These are phyloP conservation scores for Hypsizygus marmoreus DNA, from an alignment of 768 basidiomycete genomes.

Conservation along the genomic window DNA sequence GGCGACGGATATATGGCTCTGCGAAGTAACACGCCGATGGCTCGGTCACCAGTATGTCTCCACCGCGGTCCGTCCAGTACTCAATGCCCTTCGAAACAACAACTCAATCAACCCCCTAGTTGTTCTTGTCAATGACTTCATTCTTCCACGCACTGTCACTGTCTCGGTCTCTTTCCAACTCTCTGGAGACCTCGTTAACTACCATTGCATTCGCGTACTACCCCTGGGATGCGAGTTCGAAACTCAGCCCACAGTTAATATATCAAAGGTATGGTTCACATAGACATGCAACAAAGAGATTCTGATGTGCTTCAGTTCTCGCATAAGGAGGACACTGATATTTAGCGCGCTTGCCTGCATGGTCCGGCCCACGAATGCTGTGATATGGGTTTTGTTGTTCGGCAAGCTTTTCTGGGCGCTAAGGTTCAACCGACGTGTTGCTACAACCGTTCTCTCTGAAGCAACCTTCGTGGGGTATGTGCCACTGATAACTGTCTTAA, in stretches of 20 bases:
- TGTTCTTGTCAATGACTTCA: constrained; percentile 79
- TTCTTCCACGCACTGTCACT: constrained; percentile 86
- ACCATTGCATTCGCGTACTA: constrained; percentile 76
- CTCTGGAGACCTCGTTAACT: constrained; percentile 85
- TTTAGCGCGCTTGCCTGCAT: constrained; percentile 80
- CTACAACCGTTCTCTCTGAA: constrained; percentile 39
- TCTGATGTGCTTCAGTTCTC: constrained; percentile 25
- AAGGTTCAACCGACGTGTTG: constrained; percentile 32
- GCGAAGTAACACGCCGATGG: constrained; percentile 56
- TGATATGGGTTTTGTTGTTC: constrained; percentile 83
- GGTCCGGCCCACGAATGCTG: constrained; percentile 84
- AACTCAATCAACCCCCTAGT: no score
- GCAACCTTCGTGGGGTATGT: constrained; percentile 48
- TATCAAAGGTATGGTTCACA: constrained; percentile 36
- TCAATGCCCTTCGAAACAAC: no score
- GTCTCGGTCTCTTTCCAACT: constrained; percentile 90
- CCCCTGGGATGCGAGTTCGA: constrained; percentile 61
- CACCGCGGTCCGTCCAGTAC: constrained; percentile 71
- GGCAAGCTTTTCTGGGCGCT: constrained; percentile 56
- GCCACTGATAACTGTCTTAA: not conserved
- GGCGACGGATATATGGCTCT: constrained; percentile 75
- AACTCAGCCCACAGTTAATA: constrained; percentile 37
- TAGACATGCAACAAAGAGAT: not conserved
- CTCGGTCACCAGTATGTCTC: constrained; percentile 60
- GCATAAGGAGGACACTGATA: constrained; percentile 37